phyloP scores from a whole-genome alignment of 768 basidiomycete species.

The Thelephora aurantiotincta region DNA sequence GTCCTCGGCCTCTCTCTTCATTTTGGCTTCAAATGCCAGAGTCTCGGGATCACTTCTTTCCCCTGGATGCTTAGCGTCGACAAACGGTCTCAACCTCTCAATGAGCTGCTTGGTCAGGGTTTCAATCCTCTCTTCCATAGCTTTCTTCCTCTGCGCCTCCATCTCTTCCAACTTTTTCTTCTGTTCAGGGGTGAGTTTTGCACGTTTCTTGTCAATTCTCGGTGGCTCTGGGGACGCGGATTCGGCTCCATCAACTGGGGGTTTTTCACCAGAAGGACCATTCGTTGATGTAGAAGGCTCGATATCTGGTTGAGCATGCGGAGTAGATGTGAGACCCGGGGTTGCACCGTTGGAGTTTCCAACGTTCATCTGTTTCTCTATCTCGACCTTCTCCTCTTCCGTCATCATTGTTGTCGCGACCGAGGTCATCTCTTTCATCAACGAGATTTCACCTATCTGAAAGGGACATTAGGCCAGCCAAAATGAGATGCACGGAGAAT shows the following conservation, averaged over 20 bases:
- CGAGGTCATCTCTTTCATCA: slow-evolving; percentile 88
- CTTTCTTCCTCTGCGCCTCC: slow-evolving; percentile 68
- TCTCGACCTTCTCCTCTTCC: slow-evolving; percentile 83
- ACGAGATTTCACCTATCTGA: slow-evolving; percentile 91
- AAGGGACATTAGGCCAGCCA: slow-evolving; percentile 2
- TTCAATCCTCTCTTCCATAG: slow-evolving; percentile 65
- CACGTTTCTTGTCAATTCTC: slow-evolving; percentile 19
- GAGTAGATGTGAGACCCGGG: slow-evolving; percentile 14
- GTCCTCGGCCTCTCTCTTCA: slow-evolving; percentile 81
- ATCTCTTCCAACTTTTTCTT: slow-evolving; percentile 70
- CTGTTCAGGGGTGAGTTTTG: slow-evolving; percentile 68
- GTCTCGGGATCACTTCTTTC: slow-evolving; percentile 77
- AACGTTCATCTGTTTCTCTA: slow-evolving; percentile 57
- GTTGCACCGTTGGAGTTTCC: slow-evolving; percentile 8
- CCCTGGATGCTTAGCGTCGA: slow-evolving; percentile 79
- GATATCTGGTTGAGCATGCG: slow-evolving; percentile 12
- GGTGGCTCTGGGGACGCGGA: neutral
- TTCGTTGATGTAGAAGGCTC: slow-evolving; percentile 6
- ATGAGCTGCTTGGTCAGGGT: slow-evolving; percentile 65
- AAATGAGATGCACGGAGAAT: slow-evolving; percentile 1
- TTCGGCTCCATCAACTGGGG: neutral
- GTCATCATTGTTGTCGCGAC: slow-evolving; percentile 80
- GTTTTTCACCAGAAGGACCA: slow-evolving; percentile 1
- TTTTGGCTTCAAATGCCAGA: slow-evolving; percentile 56
- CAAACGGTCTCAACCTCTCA: slow-evolving; percentile 79